phyloP scores from a whole-genome alignment of 331 rosid species.

The Saraca asoca region DNA sequence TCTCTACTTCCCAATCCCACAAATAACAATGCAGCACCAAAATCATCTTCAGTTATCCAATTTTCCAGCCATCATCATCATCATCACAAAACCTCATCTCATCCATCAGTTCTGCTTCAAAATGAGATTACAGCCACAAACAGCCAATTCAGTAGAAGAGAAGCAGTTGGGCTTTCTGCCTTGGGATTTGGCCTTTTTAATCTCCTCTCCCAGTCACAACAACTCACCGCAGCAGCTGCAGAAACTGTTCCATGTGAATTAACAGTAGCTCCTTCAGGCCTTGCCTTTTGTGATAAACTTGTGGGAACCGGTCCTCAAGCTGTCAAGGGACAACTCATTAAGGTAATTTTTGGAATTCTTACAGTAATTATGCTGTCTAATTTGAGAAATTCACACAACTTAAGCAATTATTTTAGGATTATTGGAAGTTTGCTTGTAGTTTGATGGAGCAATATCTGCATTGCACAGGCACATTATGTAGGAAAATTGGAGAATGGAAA shows the following conservation, averaged over 20 bases:
- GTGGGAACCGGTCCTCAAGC: slow-evolving; percentile 78
- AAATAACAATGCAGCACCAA: slow-evolving; percentile 18
- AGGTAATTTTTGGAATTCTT: slow-evolving; percentile 45
- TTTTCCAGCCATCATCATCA: slow-evolving; percentile 10
- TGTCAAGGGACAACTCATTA: slow-evolving; percentile 77
- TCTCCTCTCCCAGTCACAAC: slow-evolving; percentile 18
- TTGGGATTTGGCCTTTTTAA: slow-evolving; percentile 48
- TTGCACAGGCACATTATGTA: slow-evolving; percentile 73
- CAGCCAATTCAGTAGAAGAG: slow-evolving; percentile 50
- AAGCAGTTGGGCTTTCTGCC: slow-evolving; percentile 49
- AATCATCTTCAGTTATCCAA: slow-evolving; percentile 22
- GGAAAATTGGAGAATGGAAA: slow-evolving; percentile 92
- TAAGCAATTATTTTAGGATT: no score
- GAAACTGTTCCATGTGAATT: slow-evolving; percentile 59
- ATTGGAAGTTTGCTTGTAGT: not conserved
- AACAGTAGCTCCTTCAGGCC: slow-evolving; percentile 74
- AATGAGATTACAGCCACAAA: slow-evolving; percentile 31
- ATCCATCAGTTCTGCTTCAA: slow-evolving; percentile 26
- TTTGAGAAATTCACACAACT: no score
- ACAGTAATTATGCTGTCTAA: not conserved
- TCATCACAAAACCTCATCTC: not conserved
- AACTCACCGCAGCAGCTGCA: slow-evolving; percentile 32
- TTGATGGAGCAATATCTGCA: not conserved
- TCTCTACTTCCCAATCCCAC: slow-evolving; percentile 12
- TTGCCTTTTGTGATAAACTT: slow-evolving; percentile 77